Conservation (phyloP, 1,284 basidiomycete species). For the Wolfiporia cocos region DNA sequence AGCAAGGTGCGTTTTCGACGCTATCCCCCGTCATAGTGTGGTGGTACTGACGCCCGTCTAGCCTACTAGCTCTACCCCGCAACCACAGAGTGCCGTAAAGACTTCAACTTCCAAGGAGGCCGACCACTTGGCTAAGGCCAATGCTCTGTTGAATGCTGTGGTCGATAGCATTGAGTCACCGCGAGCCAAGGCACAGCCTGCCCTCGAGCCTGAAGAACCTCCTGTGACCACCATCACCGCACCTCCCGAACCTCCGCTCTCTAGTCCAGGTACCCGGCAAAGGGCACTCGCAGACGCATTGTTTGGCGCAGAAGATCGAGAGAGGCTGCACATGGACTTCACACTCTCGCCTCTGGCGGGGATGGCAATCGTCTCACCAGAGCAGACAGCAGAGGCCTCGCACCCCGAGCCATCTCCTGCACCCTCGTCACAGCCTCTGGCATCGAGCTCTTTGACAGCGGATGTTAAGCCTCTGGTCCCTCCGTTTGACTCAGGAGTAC, state of each 20-base stretch:
- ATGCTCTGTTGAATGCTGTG: constrained; percentile 59
- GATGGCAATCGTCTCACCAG: too few relatives aligned
- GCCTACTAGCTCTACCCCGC: constrained; percentile 51
- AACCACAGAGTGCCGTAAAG: constrained; percentile 20
- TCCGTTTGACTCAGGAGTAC: too few relatives aligned
- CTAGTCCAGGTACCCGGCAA: constrained; percentile 50
- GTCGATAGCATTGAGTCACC: constrained; percentile 58
- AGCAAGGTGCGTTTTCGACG: constrained; percentile 37
- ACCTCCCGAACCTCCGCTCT: constrained; percentile 23
- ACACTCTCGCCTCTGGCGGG: too few relatives aligned
- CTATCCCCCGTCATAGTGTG: too few relatives aligned
- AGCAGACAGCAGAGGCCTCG: too few relatives aligned
- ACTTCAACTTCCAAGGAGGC: constrained; percentile 15
- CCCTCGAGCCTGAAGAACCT: constrained; percentile 19
- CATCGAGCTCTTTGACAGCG: too few relatives aligned
- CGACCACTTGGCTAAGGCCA: constrained; percentile 45
- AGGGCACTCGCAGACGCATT: constrained; percentile 67
- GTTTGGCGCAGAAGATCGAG: constrained; percentile 47
- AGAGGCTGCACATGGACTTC: neutral
- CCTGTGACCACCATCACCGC: constrained; percentile 17
- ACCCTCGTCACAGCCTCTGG: too few relatives aligned
- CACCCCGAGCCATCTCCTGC: too few relatives aligned
- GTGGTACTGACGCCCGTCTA: too few relatives aligned
- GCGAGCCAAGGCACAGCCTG: constrained; percentile 22
- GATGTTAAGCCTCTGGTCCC: too few relatives aligned